These are phyloP conservation scores for Collybiopsis confluens DNA, from an alignment of 768 basidiomycete genomes.

Conservation along the genomic window DNA sequence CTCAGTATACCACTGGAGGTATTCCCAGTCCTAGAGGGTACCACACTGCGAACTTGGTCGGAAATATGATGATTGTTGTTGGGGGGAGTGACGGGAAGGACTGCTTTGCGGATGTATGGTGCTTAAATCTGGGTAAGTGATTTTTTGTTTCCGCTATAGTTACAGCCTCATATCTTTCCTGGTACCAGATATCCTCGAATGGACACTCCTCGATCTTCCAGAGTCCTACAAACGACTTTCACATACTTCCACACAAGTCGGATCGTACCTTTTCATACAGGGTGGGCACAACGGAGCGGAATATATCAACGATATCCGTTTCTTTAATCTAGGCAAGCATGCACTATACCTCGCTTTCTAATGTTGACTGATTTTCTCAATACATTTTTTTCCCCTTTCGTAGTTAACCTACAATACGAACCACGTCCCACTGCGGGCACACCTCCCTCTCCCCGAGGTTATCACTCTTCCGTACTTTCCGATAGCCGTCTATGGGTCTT, in stretches of 20 bases:
- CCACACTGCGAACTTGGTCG: conserved; percentile 85
- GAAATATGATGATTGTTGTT: conserved; percentile 80
- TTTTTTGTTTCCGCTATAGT: not conserved
- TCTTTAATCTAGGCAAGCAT: conserved; percentile 79
- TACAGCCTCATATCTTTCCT: not conserved
- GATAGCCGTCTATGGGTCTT: conserved; percentile 85
- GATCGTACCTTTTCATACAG: conserved; percentile 84
- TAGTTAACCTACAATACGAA: conserved; percentile 86
- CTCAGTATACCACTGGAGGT: conserved; percentile 24
- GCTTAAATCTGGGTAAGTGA: conserved; percentile 74
- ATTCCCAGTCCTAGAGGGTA: conserved; percentile 74
- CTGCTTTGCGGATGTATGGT: conserved; percentile 86
- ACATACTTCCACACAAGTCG: conserved; percentile 86
- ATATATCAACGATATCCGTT: conserved; percentile 70
- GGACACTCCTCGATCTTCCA: conserved; percentile 41
- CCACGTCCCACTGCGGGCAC: conserved; percentile 62
- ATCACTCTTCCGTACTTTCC: conserved; percentile 77
- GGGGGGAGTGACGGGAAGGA: conserved; percentile 91
- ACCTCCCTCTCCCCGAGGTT: conserved; percentile 72
- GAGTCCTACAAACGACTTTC: conserved; percentile 59
- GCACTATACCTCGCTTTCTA: not conserved
- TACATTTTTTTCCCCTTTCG: not conserved
- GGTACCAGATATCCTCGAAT: conserved; percentile 35
- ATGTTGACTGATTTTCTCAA: not conserved
- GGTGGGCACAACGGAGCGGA: conserved; percentile 83